A percentile compares a stretch with the other conserved stretches of the same genome.
These are phyloP conservation scores for Linaria vulgaris DNA, from an alignment of 257 asterid genomes.

Conservation along the genomic window DNA sequence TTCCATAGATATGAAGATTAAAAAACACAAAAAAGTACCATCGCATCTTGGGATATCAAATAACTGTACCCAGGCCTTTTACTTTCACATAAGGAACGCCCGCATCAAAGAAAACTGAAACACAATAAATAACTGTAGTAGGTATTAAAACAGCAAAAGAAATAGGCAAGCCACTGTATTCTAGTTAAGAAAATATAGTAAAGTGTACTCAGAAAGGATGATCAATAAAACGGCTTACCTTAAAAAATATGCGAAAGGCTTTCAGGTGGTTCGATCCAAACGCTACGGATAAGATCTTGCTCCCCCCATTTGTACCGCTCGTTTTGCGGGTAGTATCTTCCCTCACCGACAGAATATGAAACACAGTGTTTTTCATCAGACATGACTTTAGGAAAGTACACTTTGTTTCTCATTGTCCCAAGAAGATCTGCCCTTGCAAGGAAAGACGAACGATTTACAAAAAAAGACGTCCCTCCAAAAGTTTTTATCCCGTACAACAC, in stretches of 20 bases:
- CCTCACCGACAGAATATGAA: slow-evolving; percentile 39
- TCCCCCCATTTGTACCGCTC: slow-evolving; percentile 45
- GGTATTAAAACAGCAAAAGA: too few relatives aligned
- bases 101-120: too few relatives aligned
- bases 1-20: too few relatives aligned
- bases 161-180: too few relatives aligned
- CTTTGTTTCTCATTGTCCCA: slow-evolving; percentile 46
- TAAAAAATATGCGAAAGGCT: slow-evolving; percentile 38
- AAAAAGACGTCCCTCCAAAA: slow-evolving; percentile 43
- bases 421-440: slow-evolving; percentile 46
- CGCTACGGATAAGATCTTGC: slow-evolving; percentile 39
- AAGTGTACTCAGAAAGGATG: too few relatives aligned
- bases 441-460: slow-evolving; percentile 50
- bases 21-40: too few relatives aligned
- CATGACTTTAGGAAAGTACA: slow-evolving; percentile 51
- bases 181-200: too few relatives aligned
- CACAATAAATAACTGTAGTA: too few relatives aligned
- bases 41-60: too few relatives aligned
- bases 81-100: too few relatives aligned
- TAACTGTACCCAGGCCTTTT: too few relatives aligned
- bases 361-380: slow-evolving; percentile 52
- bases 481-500: slow-evolving; percentile 38
- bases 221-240: background rate
- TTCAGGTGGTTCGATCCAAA: slow-evolving; percentile 60
- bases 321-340: slow-evolving; percentile 48